Conservation (phyloP, 371 early-diverging fungal species). For the Mortierella polycephala region DNA sequence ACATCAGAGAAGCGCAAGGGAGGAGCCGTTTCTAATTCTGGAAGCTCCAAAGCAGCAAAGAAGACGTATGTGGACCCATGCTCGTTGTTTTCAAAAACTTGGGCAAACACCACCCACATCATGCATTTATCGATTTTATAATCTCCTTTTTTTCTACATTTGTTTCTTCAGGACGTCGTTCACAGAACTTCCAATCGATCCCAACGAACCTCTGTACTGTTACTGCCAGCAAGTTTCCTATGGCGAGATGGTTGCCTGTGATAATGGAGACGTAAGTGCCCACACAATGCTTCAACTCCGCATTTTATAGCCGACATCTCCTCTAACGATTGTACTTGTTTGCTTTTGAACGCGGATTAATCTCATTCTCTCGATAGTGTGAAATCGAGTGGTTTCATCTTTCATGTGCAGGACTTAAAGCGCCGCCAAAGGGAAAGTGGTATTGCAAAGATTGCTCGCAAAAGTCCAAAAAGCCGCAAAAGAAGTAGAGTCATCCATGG, state of each 20-base stretch:
- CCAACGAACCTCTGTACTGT: slow-evolving; percentile 96
- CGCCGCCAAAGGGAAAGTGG: slow-evolving; percentile 93
- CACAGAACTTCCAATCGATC: slow-evolving; percentile 87
- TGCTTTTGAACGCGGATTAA: no score
- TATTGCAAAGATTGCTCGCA: slow-evolving; percentile 82
- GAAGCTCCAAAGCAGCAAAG: slow-evolving; percentile 35
- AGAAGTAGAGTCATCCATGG: slow-evolving; percentile 50
- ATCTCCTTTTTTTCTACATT: background rate
- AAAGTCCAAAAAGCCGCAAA: slow-evolving; percentile 68
- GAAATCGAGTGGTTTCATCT: slow-evolving; percentile 97
- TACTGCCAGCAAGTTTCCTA: slow-evolving; percentile 95
- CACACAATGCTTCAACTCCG: no score
- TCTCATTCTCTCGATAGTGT: slow-evolving; percentile 64
- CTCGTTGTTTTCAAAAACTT: background rate
- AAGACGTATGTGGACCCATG: slow-evolving; percentile 34
- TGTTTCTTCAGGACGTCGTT: slow-evolving; percentile 33
- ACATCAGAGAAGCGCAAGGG: slow-evolving; percentile 43
- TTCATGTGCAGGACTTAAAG: slow-evolving; percentile 89
- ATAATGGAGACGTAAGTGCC: slow-evolving; percentile 81
- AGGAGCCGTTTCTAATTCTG: slow-evolving; percentile 11
- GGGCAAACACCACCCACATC: no score
- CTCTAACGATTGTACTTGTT: no score
- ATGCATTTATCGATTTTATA: background rate
- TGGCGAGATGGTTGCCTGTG: slow-evolving; percentile 98
- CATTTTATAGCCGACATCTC: no score